Conservation (phyloP, 163 green algal genomes). For the Volvox carteri region DNA sequence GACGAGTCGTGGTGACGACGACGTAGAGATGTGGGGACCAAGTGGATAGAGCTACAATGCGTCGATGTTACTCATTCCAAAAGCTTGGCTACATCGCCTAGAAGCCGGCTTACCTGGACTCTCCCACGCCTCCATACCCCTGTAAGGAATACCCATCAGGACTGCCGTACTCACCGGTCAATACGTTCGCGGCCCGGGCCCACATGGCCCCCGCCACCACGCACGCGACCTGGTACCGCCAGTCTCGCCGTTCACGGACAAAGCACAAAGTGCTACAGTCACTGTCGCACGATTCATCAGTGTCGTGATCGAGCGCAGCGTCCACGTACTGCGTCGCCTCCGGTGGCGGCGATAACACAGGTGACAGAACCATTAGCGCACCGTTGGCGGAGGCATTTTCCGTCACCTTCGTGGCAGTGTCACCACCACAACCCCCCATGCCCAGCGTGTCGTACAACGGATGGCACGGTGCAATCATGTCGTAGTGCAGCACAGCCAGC, state of each 20-base stretch:
- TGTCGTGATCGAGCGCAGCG: background rate
- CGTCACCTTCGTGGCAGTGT: background rate
- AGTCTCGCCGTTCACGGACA: conserved; percentile 9
- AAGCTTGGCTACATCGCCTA: too few species aligned
- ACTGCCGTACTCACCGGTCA: conserved; percentile 13
- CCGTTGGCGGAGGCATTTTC: background rate
- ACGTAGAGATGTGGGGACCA: too few species aligned
- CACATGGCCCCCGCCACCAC: conserved; percentile 28
- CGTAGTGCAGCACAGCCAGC: conserved; percentile 26
- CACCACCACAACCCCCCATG: background rate
- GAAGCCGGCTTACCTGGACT: too few species aligned
- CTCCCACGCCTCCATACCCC: too few species aligned
- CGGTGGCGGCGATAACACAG: background rate
- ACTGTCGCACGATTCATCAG: background rate
- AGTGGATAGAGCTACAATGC: too few species aligned
- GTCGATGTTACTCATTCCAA: too few species aligned
- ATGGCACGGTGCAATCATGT: conserved; percentile 1
- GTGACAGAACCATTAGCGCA: background rate
- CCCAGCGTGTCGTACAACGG: conserved; percentile 40
- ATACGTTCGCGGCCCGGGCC: background rate
- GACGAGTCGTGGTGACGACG: too few species aligned
- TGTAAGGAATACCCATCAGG: too few species aligned
- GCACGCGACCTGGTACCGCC: conserved; percentile 41
- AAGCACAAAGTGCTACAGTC: background rate
- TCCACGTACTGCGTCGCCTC: background rate